Evolutionary conservation across 306 rosid genomes (phyloP).

Genomic region (Boehmeria nivea): DNA sequence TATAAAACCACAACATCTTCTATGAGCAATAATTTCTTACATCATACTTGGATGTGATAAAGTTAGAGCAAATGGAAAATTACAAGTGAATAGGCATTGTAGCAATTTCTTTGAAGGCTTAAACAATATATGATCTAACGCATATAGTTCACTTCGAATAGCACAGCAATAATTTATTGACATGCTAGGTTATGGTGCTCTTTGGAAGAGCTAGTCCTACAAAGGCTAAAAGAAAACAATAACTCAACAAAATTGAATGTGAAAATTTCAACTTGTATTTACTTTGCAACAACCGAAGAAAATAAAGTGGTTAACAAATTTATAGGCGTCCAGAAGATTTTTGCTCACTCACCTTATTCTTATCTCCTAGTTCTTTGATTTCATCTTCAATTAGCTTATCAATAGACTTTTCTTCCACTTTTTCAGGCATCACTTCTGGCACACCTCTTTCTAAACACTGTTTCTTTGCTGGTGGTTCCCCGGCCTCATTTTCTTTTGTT

Average conservation of each 20-base stretch:
- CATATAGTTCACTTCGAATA: too few species aligned
- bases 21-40: not conserved
- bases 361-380: slow-evolving; percentile 65
- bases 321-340: too few species aligned
- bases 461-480: slow-evolving; percentile 53
- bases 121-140: too few species aligned
- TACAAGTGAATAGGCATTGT: too few species aligned
- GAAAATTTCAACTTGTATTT: not conserved
- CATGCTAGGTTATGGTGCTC: not conserved
- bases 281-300: too few species aligned
- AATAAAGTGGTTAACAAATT: too few species aligned
- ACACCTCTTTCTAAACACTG: slow-evolving; percentile 47
- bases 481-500: slow-evolving; percentile 27
- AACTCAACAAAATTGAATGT: not conserved
- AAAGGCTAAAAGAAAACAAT: not conserved
- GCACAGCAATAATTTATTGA: too few species aligned
- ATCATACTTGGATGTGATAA: too few species aligned
- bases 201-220: not conserved
- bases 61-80: too few species aligned
- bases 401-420: slow-evolving; percentile 59
- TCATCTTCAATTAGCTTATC: slow-evolving; percentile 83
- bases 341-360: slow-evolving; percentile 70
- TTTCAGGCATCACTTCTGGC: slow-evolving; percentile 27
- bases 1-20: not conserved
- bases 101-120: too few species aligned